A percentile compares a stretch with the other conserved stretches of the same genome.
These are phyloP conservation scores for Papiliotrema fonsecae DNA, from an alignment of 1,284 basidiomycete species.

Conservation along the genomic window DNA sequence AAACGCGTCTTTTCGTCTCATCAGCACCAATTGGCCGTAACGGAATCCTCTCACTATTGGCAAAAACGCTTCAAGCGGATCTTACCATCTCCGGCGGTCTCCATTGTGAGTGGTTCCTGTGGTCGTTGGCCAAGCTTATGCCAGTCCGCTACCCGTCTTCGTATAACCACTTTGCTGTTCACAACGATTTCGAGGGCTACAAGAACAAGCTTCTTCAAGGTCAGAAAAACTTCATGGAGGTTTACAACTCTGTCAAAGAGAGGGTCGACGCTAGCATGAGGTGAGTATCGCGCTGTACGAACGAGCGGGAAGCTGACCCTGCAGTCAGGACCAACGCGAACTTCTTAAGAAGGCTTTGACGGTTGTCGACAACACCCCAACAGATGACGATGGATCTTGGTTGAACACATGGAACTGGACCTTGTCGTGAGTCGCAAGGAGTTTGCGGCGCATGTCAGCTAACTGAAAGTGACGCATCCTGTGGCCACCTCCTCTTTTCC, in stretches of 20 bases:
- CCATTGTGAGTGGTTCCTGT: slow-evolving; percentile 56
- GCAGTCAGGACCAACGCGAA: slow-evolving; percentile 72
- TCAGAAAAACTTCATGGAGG: slow-evolving; percentile 77
- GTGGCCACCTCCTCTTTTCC: slow-evolving; percentile 80
- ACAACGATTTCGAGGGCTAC: slow-evolving; percentile 83
- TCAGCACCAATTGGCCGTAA: slow-evolving; percentile 91
- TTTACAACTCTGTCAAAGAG: slow-evolving; percentile 88
- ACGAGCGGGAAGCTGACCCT: not conserved
- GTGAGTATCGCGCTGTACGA: slow-evolving; percentile 33
- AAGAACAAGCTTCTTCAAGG: slow-evolving; percentile 72
- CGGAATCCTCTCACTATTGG: slow-evolving; percentile 85
- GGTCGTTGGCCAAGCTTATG: not conserved
- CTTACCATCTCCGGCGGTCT: slow-evolving; percentile 90
- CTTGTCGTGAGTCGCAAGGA: slow-evolving; percentile 48
- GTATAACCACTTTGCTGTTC: slow-evolving; percentile 96
- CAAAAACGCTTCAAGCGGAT: slow-evolving; percentile 87
- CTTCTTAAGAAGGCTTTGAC: slow-evolving; percentile 84
- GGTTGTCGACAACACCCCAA: slow-evolving; percentile 58
- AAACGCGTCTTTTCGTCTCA: slow-evolving; percentile 88
- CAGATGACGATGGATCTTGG: slow-evolving; percentile 66
- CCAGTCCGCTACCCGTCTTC: slow-evolving; percentile 85
- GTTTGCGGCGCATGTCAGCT: slow-evolving; percentile 35
- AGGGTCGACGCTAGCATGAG: slow-evolving; percentile 92
- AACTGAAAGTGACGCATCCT: slow-evolving; percentile 73
- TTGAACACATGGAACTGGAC: slow-evolving; percentile 99